Conservation (phyloP, 768 basidiomycete genomes). For the Lactarius vividus region DNA sequence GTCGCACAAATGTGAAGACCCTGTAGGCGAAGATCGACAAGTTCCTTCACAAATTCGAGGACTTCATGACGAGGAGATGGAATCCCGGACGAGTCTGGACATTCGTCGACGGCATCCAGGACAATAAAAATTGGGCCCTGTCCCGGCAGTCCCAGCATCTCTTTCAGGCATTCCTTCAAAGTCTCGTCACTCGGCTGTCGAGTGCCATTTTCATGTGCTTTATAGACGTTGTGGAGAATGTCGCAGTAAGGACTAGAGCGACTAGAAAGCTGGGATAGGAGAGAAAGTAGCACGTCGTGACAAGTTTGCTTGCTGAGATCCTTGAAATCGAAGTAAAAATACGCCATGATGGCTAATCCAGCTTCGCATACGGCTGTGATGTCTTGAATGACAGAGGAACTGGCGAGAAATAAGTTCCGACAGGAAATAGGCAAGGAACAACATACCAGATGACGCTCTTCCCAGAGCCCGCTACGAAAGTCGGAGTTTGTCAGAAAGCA, state of each 20-base stretch:
- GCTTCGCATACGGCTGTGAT: neutral
- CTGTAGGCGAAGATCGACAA: too few relatives aligned
- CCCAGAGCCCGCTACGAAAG: too few relatives aligned
- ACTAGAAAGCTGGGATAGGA: neutral
- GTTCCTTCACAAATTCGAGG: too few relatives aligned
- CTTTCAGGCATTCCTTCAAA: neutral
- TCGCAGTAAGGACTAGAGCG: neutral
- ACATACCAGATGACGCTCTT: neutral
- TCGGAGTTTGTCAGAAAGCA: too few relatives aligned
- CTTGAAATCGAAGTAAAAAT: too few relatives aligned
- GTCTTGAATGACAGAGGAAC: neutral
- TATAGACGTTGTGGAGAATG: neutral
- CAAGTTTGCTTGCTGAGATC: neutral
- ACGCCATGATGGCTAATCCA: neutral
- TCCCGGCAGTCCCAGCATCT: neutral
- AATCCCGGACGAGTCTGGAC: too few relatives aligned
- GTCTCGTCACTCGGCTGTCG: neutral
- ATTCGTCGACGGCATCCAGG: neutral
- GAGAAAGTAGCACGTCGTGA: neutral
- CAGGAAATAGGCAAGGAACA: neutral
- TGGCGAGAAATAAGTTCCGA: neutral
- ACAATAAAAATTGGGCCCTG: neutral
- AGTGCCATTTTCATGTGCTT: neutral
- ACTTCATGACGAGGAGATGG: too few relatives aligned
- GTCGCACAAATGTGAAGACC: too few relatives aligned